A percentile compares a stretch with the other conserved stretches of the same genome.
These are phyloP conservation scores for Alisma plantagoaquatica DNA, from an alignment of 106 monocot species.

Conservation along the genomic window DNA sequence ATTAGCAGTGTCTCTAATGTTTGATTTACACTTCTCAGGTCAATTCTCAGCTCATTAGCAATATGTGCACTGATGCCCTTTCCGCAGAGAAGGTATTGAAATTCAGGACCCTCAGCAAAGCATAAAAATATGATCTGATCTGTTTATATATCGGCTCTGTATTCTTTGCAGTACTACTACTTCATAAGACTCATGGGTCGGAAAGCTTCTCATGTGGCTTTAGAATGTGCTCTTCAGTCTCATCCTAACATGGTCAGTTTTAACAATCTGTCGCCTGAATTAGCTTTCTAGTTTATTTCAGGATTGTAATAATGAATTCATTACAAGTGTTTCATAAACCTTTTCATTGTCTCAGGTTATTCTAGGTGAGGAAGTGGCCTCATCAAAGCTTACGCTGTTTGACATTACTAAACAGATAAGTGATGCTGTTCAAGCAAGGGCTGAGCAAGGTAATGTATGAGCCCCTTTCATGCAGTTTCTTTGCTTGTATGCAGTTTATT, in stretches of 20 bases:
- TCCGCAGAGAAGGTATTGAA: conserved; percentile 94
- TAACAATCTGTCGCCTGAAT: too few species aligned
- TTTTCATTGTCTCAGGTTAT: conserved; percentile 41
- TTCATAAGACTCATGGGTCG: conserved; percentile 86
- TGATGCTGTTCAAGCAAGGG: conserved; percentile 87
- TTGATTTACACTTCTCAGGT: too few species aligned
- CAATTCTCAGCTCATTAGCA: conserved; percentile 82
- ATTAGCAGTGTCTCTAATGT: too few species aligned
- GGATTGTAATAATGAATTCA: too few species aligned
- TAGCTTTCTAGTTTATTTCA: too few species aligned
- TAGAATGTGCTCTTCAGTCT: conserved; percentile 86
- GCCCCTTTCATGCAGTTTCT: not conserved
- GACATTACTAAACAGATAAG: conserved; percentile 83
- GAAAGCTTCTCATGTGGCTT: conserved; percentile 91
- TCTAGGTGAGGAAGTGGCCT: conserved; percentile 77
- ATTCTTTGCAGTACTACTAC: conserved; percentile 87
- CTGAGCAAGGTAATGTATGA: conserved; percentile 42
- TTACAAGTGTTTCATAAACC: too few species aligned
- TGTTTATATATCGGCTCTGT: too few species aligned
- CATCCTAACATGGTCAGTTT: conserved; percentile 78
- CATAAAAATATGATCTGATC: too few species aligned
- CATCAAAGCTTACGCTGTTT: conserved; percentile 82
- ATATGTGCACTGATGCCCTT: conserved; percentile 79
- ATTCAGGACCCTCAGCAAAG: too few species aligned
- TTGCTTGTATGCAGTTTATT: not conserved